These are phyloP conservation scores for Acacia concinna DNA, from an alignment of 331 rosid genomes.

Conservation along the genomic window DNA sequence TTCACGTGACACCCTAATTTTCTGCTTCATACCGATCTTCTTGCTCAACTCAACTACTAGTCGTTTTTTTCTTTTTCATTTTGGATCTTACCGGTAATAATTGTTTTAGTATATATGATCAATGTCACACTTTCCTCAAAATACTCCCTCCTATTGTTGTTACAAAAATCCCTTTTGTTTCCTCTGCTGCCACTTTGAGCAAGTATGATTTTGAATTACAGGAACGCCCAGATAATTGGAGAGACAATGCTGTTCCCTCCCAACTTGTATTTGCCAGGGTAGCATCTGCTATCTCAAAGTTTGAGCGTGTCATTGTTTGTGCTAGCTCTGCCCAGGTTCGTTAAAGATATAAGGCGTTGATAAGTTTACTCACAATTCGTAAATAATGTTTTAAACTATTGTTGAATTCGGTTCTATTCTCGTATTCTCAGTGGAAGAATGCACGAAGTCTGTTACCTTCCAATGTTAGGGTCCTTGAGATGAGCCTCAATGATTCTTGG, in stretches of 20 bases:
- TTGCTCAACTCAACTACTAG: not conserved
- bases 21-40: not conserved
- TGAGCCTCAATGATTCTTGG: constrained; percentile 83
- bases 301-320: constrained; percentile 81
- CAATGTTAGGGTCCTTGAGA: constrained; percentile 72
- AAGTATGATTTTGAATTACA: constrained; percentile 37
- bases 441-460: constrained; percentile 69
- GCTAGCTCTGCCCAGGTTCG: constrained; percentile 67
- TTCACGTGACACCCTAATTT: not conserved
- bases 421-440: constrained; percentile 60
- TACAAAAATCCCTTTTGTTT: not conserved
- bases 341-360: constrained; percentile 4
- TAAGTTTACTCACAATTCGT: not conserved
- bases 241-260: constrained; percentile 60
- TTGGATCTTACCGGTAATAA: not conserved
- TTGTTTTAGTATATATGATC: not conserved
- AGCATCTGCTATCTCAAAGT: constrained; percentile 78
- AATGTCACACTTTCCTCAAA: not conserved
- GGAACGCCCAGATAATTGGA: constrained; percentile 96
- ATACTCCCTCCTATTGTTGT: not conserved
- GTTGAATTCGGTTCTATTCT: constrained; percentile 7
- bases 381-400: not conserved
- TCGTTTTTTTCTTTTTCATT: not conserved
- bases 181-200: not conserved
- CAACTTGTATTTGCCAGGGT: constrained; percentile 59